phyloP scores from a whole-genome alignment of 1,284 basidiomycete species.

The Microstroma glucosiphilum region DNA sequence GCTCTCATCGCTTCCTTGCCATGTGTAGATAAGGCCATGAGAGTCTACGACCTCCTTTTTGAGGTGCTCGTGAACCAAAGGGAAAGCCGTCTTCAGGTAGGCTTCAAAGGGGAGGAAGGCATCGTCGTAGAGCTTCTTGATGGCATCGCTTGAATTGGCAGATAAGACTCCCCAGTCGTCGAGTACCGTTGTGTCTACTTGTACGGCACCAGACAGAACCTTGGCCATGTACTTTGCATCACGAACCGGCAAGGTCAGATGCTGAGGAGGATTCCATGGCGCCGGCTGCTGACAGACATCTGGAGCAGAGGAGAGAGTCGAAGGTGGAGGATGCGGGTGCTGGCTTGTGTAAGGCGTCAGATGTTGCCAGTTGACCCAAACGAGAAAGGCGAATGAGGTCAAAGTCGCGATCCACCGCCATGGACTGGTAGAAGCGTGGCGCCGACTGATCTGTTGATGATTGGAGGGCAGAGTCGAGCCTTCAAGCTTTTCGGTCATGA shows the following conservation, averaged over 20 bases:
- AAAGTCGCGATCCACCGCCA: too few species aligned
- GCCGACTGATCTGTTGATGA: too few species aligned
- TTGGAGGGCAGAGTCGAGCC: too few species aligned
- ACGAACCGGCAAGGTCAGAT: background rate
- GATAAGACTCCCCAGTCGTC: constrained; percentile 33
- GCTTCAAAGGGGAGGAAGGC: background rate
- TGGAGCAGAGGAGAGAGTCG: background rate
- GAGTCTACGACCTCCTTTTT: constrained; percentile 56
- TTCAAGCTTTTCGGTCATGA: too few species aligned
- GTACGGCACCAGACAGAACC: constrained; percentile 20
- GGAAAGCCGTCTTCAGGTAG: constrained; percentile 30
- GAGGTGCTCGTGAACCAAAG: constrained; percentile 16
- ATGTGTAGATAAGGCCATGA: constrained; percentile 63
- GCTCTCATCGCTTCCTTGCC: constrained; percentile 58
- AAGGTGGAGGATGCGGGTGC: too few species aligned
- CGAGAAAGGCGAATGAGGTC: too few species aligned
- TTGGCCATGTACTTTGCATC: constrained; percentile 7
- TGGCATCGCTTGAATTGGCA: constrained; percentile 17
- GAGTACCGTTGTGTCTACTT: constrained; percentile 36
- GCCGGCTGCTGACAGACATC: background rate
- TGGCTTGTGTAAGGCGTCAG: too few species aligned
- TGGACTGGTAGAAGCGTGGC: too few species aligned
- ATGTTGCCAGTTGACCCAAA: too few species aligned
- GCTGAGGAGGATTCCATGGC: background rate
- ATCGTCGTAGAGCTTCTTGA: constrained; percentile 5